Evolutionary conservation across 1,284 basidiomycete genomes (phyloP).

Genomic region (Trametes polyzona): DNA sequence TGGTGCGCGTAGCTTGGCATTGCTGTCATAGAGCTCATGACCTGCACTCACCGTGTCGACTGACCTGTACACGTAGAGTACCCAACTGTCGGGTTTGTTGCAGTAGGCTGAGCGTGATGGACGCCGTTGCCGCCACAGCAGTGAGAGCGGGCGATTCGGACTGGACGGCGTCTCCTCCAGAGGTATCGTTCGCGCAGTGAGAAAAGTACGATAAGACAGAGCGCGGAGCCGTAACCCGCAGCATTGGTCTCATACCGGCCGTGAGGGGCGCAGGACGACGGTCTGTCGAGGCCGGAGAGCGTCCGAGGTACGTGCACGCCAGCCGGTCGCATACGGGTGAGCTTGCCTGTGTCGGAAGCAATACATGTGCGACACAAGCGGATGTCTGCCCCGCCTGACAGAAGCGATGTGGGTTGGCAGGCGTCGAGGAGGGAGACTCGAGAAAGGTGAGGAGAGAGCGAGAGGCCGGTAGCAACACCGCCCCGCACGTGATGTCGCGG

Average conservation of each 20-base stretch:
- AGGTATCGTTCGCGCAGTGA: not conserved
- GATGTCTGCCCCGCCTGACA: too few relatives aligned
- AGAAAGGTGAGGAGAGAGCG: not conserved
- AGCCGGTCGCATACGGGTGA: not conserved
- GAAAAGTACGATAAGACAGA: not conserved
- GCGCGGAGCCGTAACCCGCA: constrained; percentile 4
- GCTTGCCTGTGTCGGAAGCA: too few relatives aligned
- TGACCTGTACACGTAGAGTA: too few relatives aligned
- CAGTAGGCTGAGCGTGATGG: too few relatives aligned
- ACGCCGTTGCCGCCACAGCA: too few relatives aligned
- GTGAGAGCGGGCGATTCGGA: not conserved
- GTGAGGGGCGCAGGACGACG: not conserved
- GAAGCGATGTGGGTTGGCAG: not conserved
- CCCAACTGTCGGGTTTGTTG: too few relatives aligned
- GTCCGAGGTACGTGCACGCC: not conserved
- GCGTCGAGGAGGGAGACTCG: not conserved
- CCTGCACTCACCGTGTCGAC: too few relatives aligned
- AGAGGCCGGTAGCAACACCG: constrained; percentile 2
- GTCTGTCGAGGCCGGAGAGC: not conserved
- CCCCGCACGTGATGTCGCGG: constrained; percentile 8
- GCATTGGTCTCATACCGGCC: constrained; percentile 4
- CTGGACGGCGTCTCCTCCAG: not conserved
- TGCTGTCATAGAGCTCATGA: too few relatives aligned
- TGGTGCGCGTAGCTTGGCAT: too few relatives aligned
- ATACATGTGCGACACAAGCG: too few relatives aligned